Evolutionary conservation across 192 early-diverging fungal genomes (phyloP), one percentile per base, ranked within the genome.

Genomic region (Rhizophagus sp.): DNA sequence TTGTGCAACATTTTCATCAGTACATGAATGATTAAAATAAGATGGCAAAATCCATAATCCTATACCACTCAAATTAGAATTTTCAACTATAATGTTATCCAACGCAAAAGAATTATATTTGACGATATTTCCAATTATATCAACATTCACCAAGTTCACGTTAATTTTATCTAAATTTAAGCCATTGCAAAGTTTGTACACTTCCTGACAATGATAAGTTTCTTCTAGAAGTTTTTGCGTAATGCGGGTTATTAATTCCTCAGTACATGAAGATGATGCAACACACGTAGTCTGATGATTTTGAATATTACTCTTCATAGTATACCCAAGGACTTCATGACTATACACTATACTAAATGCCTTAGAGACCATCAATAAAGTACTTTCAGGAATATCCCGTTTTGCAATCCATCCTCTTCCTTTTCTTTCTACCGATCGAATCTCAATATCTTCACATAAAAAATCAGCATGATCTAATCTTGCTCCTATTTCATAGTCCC

Each of bases 401-500:
- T 73, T 73, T 8, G 72, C 3, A 52, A 73, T 9, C 72, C 50
- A 73, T 27, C 49, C 49, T 52, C 27, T 52, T 24, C 72, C 72
- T 57, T 73, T 73, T 15, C 13, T 9, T 27, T 27, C 22, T 7
- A 44, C 49, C 13, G 0, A 2, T 17, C 49, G 17, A 25, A 73
- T 47, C 22, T 73, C 72, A 7, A 73, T 73, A 44, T 24, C 72
- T 24, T 73, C 44, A 73, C 0, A 30, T 2, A 73, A 33, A 34
- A 57, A 73, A 19, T 73, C 72, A 15, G 72, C 72, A 57, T 73
- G 72, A 57, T 73, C 49, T 25, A 73, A 57, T 22, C 67, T 69
- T 13, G 67, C 5, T 22, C 67, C 67, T 17, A 13, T 3, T 13
- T 39, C 19, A 22, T 19, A 22, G 22, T 41, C 9, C 33, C 67